Base-by-base conservation (phyloP, 805 yeast genomes). In the Candida coleopterorum region DNA sequence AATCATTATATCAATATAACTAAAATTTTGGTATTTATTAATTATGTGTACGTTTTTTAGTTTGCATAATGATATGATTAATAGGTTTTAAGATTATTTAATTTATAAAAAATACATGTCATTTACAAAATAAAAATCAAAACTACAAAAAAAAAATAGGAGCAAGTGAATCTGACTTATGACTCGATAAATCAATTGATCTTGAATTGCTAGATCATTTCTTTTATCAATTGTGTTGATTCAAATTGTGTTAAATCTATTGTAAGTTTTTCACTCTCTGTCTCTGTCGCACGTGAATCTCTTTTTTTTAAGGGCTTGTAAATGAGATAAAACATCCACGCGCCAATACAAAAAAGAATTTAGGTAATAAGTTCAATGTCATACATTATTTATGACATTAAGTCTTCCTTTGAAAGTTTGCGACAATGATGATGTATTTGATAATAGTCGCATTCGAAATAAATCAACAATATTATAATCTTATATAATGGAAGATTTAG, bases 401-500 rank as follows among this genome's bases (percentile, higher is more conserved):
- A n/a, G n/a, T n/a, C n/a, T n/a, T n/a, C n/a, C n/a, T n/a, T n/a
- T n/a, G n/a, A n/a, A n/a, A 11, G 11, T 9, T 6, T 21, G 24
- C 23, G 24, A 29, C 32, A 9, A 14, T 27, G 20, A 12, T 8
- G 27, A 14, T 25, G n/a, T n/a, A n/a, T n/a, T n/a, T n/a, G n/a
- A n/a, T n/a, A n/a, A n/a, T n/a, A n/a, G n/a, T n/a, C 37, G 18
- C 29, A 27, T 14, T 15, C 28, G 18, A 27, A 16, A 3, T 27
- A 14, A 14, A 21, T 12, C 18, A 31, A 20, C 25, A 30, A 30
- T 34, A 37, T 18, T n/a, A n/a, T n/a, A n/a, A n/a, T n/a, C n/a
- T n/a, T n/a, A n/a, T n/a, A n/a, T n/a, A n/a, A 85, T 85, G 94
- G 81, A 89, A 42, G 95, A 67, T 49, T 77, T 87, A 54, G 97